Conservation (phyloP, 768 basidiomycete species). For the Mycena rebaudengoi region DNA sequence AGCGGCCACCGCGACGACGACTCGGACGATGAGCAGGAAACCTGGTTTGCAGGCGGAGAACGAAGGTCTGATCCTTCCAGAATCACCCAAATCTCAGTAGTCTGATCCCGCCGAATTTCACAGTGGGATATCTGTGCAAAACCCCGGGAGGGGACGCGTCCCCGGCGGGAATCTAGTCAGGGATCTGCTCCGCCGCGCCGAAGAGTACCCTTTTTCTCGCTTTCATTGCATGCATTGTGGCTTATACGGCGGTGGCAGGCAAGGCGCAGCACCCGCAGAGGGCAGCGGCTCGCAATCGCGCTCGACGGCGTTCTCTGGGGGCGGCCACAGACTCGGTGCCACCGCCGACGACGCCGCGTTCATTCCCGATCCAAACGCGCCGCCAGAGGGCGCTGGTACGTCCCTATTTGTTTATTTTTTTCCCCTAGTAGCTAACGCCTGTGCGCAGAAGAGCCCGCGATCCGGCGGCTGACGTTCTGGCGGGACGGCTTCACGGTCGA, state of each 20-base stretch:
- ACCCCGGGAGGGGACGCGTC: constrained; percentile 54
- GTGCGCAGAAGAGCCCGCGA: constrained; percentile 33
- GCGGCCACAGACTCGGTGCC: constrained; percentile 71
- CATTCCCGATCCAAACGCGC: constrained; percentile 65
- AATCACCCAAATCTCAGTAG: background rate
- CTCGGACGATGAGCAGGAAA: constrained; percentile 51
- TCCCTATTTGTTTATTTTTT: too few species aligned
- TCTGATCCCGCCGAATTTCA: background rate
- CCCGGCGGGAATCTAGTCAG: constrained; percentile 49
- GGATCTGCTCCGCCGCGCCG: constrained; percentile 68
- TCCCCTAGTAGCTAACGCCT: too few species aligned
- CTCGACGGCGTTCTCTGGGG: constrained; percentile 51
- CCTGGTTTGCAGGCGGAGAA: constrained; percentile 77
- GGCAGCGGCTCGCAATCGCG: constrained; percentile 16
- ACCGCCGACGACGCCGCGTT: constrained; percentile 66
- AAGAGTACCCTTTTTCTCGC: constrained; percentile 46
- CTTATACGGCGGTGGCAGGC: constrained; percentile 6
- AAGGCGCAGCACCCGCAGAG: constrained; percentile 11
- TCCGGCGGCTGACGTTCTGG: constrained; percentile 77
- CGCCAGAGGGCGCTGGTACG: background rate
- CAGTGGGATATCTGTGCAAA: constrained; percentile 76
- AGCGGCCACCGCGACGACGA: constrained; percentile 41
- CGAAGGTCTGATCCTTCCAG: constrained; percentile 54
- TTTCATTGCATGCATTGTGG: constrained; percentile 2
- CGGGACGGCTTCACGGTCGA: constrained; percentile 78